phyloP scores from a whole-genome alignment of 2,329 filamentous ascomycete genomes.

The Trichoderma atrobrunneum region DNA sequence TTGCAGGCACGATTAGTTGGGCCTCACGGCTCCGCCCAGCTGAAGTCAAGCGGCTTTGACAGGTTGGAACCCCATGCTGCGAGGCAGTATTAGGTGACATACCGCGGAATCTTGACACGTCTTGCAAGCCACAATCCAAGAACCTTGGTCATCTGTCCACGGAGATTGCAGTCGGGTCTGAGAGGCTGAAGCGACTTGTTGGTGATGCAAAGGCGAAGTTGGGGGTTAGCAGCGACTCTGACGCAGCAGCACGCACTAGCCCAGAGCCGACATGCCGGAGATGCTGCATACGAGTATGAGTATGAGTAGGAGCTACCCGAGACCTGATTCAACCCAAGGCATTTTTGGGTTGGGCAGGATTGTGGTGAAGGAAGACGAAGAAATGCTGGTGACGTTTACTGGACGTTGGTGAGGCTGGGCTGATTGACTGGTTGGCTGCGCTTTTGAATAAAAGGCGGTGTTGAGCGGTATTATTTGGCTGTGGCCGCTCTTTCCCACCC shows the following conservation, averaged over 20 bases:
- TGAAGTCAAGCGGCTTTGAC: background rate
- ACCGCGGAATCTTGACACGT: background rate
- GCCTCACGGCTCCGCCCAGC: conserved; percentile 8
- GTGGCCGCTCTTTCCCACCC: background rate
- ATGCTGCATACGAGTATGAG: background rate
- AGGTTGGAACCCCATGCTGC: background rate
- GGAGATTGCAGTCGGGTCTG: conserved; percentile 6
- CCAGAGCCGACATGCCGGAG: background rate
- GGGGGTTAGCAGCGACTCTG: background rate
- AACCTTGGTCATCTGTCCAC: background rate
- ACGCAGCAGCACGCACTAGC: background rate
- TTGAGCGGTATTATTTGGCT: background rate
- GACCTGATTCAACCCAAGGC: background rate
- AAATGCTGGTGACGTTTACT: background rate
- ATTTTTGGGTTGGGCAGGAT: background rate
- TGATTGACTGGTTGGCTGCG: background rate
- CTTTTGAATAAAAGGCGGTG: background rate
- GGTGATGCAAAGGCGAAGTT: background rate
- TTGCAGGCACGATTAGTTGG: background rate
- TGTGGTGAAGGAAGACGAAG: background rate
- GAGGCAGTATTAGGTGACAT: background rate
- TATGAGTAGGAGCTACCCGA: background rate
- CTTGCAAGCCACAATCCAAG: conserved; percentile 3
- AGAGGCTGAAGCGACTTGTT: background rate
- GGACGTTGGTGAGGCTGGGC: background rate